Conservation (phyloP, 805 yeast genomes). For the Candida dendrica region DNA sequence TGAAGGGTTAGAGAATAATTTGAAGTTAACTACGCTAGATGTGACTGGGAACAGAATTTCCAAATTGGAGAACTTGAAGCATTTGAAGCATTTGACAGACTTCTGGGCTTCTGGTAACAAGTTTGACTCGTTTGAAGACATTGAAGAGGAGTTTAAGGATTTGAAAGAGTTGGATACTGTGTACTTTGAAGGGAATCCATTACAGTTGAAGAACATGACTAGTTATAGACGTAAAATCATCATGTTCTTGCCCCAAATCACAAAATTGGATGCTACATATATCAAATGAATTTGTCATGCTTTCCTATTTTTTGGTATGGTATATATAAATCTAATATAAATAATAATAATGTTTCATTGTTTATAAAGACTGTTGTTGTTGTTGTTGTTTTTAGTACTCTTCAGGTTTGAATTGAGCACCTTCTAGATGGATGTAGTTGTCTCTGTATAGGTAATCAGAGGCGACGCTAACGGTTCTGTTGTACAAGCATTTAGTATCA, state of each 20-base stretch:
- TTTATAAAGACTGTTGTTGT: too few relatives aligned
- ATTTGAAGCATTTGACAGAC: slow-evolving; percentile 71
- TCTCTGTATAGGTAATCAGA: slow-evolving; percentile 46
- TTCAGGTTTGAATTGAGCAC: slow-evolving; percentile 39
- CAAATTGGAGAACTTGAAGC: slow-evolving; percentile 56
- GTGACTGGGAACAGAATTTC: slow-evolving; percentile 68
- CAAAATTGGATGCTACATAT: slow-evolving; percentile 90
- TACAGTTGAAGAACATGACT: slow-evolving; percentile 66
- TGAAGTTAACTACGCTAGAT: slow-evolving; percentile 67
- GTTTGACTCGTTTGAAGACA: slow-evolving; percentile 59
- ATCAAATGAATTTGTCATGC: slow-evolving; percentile 22
- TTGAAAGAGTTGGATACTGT: slow-evolving; percentile 73
- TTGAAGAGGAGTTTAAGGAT: slow-evolving; percentile 56
- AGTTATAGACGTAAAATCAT: slow-evolving; percentile 80
- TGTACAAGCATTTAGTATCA: slow-evolving; percentile 42
- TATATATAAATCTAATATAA: too few relatives aligned
- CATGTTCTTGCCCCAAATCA: slow-evolving; percentile 59
- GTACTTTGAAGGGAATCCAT: slow-evolving; percentile 89
- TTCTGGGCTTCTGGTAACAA: slow-evolving; percentile 87
- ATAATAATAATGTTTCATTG: too few relatives aligned
- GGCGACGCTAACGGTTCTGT: slow-evolving; percentile 38
- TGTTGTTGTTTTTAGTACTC: background rate
- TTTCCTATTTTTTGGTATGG: background rate
- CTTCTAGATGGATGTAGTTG: slow-evolving; percentile 50
- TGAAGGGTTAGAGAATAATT: slow-evolving; percentile 70